These are phyloP conservation scores for Vitis hybrid DNA, from an alignment of 177 flowering plant genomes.

Conservation along the genomic window DNA sequence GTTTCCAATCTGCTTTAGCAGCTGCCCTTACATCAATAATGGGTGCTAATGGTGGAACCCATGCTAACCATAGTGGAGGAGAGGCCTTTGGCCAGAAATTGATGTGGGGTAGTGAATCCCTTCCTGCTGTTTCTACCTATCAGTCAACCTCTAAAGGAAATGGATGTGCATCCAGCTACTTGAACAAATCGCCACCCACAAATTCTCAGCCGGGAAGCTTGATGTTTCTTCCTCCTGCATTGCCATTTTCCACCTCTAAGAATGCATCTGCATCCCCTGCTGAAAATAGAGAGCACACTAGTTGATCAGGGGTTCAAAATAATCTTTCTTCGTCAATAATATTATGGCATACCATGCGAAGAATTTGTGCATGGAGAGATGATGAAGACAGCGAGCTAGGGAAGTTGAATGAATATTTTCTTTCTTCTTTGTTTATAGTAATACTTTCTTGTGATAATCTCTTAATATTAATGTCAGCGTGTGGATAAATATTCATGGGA, in stretches of 20 bases:
- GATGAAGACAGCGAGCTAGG: too few species aligned
- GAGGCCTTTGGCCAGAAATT: conserved; percentile 33
- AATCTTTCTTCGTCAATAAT: too few species aligned
- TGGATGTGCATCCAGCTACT: conserved; percentile 43
- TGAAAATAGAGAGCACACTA: conserved; percentile 35
- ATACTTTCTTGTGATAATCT: too few species aligned
- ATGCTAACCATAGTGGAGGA: conserved; percentile 13
- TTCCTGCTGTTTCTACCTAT: conserved; percentile 26
- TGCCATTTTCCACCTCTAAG: conserved; percentile 51
- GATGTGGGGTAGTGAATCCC: conserved; percentile 33
- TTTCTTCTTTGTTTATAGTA: too few species aligned
- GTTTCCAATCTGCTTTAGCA: conserved; percentile 73
- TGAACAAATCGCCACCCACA: conserved; percentile 37
- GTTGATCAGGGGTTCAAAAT: too few species aligned
- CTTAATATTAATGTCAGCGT: too few species aligned
- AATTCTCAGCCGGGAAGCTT: conserved; percentile 40
- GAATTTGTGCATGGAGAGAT: too few species aligned
- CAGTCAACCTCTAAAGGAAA: conserved; percentile 26
- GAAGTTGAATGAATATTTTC: too few species aligned
- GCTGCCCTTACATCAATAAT: conserved; percentile 77
- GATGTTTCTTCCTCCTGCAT: conserved; percentile 42
- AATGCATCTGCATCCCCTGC: conserved; percentile 58
- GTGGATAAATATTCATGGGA: too few species aligned
- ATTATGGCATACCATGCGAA: too few species aligned
- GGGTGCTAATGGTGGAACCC: conserved; percentile 26